phyloP scores from a whole-genome alignment of 169 alveolate genomes.

The Cryptosporidium parvum region DNA sequence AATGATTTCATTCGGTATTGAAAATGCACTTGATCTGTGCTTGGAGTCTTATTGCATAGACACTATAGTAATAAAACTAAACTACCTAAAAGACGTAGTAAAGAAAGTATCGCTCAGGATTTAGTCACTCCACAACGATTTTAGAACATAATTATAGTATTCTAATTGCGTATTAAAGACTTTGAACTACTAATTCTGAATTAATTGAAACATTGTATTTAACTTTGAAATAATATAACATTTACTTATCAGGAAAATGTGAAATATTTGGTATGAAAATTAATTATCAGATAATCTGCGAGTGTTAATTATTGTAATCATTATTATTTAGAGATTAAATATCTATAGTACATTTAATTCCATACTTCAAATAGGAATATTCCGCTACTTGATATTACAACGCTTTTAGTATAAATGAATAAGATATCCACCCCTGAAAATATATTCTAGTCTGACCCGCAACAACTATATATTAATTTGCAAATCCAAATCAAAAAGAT shows the following conservation, averaged over 20 bases:
- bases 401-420: too few species aligned
- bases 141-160: neutral
- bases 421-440: neutral
- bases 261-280: neutral
- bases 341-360: neutral
- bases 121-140: neutral
- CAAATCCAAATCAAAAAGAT: neutral
- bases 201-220: too few species aligned
- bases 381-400: neutral
- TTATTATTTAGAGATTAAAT: neutral
- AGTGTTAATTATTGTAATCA: neutral
- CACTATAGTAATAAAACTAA: constrained; percentile 47
- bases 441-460: too few species aligned
- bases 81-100: constrained; percentile 27
- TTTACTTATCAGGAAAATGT: neutral
- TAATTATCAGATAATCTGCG: neutral
- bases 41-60: constrained; percentile 27
- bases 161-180: neutral
- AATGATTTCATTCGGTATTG: constrained; percentile 61
- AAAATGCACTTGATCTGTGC: constrained; percentile 59
- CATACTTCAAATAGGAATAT: neutral
- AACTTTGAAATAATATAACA: neutral
- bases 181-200: neutral
- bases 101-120: constrained; percentile 6
- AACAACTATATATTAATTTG: too few species aligned